Percentiles rank a stretch among this genome's conserved stretches.
Evolutionary conservation across 768 basidiomycete genomes (phyloP).

Genomic region (Psilocybe azurescens): DNA sequence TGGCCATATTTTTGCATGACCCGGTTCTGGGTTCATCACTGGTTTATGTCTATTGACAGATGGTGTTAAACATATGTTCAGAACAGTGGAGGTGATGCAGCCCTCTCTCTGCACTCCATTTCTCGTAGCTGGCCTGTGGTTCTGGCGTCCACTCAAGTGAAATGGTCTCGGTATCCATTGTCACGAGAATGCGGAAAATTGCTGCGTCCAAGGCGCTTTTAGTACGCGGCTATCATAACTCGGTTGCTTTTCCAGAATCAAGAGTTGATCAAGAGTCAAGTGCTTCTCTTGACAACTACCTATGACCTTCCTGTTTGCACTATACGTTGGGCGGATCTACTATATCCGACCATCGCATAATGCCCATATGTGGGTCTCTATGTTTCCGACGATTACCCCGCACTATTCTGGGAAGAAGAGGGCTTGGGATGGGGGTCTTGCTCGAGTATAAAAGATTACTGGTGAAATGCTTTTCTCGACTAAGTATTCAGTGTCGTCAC

Average conservation of each 20-base stretch:
- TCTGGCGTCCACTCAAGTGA: no score
- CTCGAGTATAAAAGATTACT: neutral
- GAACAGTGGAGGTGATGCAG: no score
- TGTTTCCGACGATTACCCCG: conserved; percentile 8
- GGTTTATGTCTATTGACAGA: no score
- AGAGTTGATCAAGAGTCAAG: neutral
- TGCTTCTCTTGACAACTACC: neutral
- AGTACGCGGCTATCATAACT: neutral
- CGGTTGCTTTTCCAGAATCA: neutral
- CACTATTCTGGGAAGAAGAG: neutral
- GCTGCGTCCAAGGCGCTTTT: neutral
- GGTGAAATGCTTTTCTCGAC: neutral
- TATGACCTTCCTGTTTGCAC: neutral
- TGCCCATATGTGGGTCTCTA: neutral
- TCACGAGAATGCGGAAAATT: no score
- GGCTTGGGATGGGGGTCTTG: neutral
- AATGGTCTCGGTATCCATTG: no score
- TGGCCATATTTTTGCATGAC: no score
- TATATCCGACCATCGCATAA: neutral
- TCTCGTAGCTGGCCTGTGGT: no score
- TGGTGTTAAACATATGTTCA: no score
- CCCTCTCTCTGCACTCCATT: no score
- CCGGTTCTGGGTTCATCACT: no score
- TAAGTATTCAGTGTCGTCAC: neutral
- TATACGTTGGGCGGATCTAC: neutral